Evolutionary conservation across 495 filamentous ascomycete species (phyloP), one percentile per base, ranked within the genome.

Genomic region (Evernia prunastri): DNA sequence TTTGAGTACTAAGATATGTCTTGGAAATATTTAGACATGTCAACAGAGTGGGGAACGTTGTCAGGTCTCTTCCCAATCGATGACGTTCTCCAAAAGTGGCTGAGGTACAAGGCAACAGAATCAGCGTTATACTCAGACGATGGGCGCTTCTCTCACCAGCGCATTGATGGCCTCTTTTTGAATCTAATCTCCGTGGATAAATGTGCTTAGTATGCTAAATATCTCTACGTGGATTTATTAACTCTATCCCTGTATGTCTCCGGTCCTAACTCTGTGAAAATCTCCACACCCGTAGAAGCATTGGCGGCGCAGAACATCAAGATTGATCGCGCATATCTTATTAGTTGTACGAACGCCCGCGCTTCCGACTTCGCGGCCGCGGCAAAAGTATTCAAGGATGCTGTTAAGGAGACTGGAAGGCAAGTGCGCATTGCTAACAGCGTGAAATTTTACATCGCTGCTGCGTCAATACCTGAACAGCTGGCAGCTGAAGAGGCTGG

Each of bases 221-320:
- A 82, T 36, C 80, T 97, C 13, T 88, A 85, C 69, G 72, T 87
- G 39, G 82, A 96, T 71, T 86, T 96, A 4, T 91, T 89, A 0
- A 90, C 89, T 0, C 82, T 97, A 12, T 87, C 89, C 2, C 93
- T 94, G 1, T 91, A 89, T 66, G 88, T 98, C 10, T 83, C 93
- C 1, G 94, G 94, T 0, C 93, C 94, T 0, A 96, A 97, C 75
- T 92, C 89, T 0, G 92, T 96, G 68, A 97, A 97, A 75, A 74
- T 92, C 11, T 85, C 88, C 0, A 96, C 87, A 0, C 91, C 94
- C 4, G 78, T 96, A 0, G 72, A 76, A 20, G 85, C 94, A n/a
- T 81, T 98, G 7, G 86, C 88, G 67, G 67, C 80, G 0, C 75
- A 89, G 71, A 73, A 87, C 63, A 92, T 97, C 73, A 81, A 81